Evolutionary conservation across 2,329 filamentous ascomycete species (phyloP), one percentile per base, ranked within the genome.

Genomic region (Seiridium unicorne): DNA sequence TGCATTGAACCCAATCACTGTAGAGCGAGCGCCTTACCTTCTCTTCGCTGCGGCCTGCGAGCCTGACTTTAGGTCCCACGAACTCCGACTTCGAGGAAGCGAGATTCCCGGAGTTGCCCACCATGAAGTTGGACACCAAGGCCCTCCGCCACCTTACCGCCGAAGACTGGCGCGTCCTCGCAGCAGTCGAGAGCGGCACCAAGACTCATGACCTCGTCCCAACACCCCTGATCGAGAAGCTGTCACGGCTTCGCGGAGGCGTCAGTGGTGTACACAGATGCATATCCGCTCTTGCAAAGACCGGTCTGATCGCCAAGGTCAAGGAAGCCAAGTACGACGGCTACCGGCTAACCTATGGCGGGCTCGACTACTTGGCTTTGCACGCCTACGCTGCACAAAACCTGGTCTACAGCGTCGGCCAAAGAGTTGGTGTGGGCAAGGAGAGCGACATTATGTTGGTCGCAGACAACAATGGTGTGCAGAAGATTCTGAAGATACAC

Each of bases 291-390:
- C 87, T 99, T 57, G 95, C 95, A 64, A 99, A 99, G 77, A 88
- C 89, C 54, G 92, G 92, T 62, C 84, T 99, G 68, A 97, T 99
- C 69, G 93, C 91, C 49, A 91, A 91, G 67, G 88, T 97, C 67
- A 96, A 97, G 76, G 97, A 98, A 75, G 92, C 94, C 64, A 94
- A 92, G 75, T 99, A 99, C 77, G 95, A 99, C 71, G 95, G 95
- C 63, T 99, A 99, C 78, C 89, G 96, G 57, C 84, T 99, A 58
- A 97, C 94, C 5, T 99, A 99, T 73, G 95, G 95, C 69, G 95
- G 95, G 2, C 87, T 98, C 53, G 95, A 99, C 79, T 99, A 99
- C 76, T 88, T 99, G n/a, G 92, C 95, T 13, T 84, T 99, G 58
- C 93, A 98, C 77, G 88, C 92, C 0, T 89, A 98, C 74, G 89